Percentiles rank a stretch among this genome's conserved stretches.
phyloP scores from a whole-genome alignment of 2,329 filamentous ascomycete species.

The Mycosphaerella arachidis region DNA sequence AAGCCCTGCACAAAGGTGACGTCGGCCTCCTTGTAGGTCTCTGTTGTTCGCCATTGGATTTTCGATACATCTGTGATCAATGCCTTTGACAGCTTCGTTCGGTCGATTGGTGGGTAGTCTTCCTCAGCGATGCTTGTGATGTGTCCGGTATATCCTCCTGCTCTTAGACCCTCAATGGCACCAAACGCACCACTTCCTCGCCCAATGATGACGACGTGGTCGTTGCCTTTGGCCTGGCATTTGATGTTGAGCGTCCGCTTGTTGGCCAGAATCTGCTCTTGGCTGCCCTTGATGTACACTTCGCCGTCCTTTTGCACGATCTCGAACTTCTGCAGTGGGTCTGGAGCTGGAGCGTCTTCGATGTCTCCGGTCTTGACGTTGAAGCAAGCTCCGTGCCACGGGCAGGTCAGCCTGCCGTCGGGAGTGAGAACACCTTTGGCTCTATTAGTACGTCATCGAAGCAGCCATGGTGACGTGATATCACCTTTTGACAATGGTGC shows the following conservation, averaged over 20 bases:
- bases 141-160: constrained; percentile 71
- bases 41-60: constrained; percentile 68
- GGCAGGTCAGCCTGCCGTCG: constrained; percentile 81
- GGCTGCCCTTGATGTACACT: constrained; percentile 78
- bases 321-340: constrained; percentile 78
- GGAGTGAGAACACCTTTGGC: constrained; percentile 61
- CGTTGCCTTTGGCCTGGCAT: constrained; percentile 55
- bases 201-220: constrained; percentile 79
- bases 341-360: constrained; percentile 87
- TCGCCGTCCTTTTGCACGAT: constrained; percentile 74
- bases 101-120: constrained; percentile 74
- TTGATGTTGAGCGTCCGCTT: constrained; percentile 69
- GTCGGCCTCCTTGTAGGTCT: constrained; percentile 66
- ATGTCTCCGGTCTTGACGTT: constrained; percentile 84
- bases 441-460: neutral
- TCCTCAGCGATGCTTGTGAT: constrained; percentile 83
- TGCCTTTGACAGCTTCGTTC: constrained; percentile 93
- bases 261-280: constrained; percentile 70
- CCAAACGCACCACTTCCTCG: constrained; percentile 80
- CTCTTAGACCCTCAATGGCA: constrained; percentile 74
- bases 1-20: constrained; percentile 52
- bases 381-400: constrained; percentile 95
- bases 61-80: constrained; percentile 76
- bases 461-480: neutral
- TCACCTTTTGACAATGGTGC: constrained; percentile 77